Evolutionary conservation across 2,329 filamentous ascomycete genomes (phyloP), one percentile per base, ranked within the genome.

Genomic region (Penicillium sp.): DNA sequence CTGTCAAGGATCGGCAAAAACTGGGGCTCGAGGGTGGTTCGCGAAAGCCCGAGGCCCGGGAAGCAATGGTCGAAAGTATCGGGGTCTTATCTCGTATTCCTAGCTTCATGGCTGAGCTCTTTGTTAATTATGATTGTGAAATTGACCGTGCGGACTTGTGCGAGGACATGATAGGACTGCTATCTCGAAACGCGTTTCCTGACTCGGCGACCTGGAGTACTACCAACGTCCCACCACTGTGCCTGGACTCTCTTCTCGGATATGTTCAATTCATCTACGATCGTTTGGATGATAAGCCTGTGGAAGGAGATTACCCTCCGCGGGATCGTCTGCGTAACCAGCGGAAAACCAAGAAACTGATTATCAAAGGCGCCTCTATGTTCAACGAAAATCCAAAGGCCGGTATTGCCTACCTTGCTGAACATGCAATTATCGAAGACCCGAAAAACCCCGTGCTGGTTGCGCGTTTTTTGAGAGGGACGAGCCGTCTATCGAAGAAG

Each of bases 201-300:
- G 94, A 99, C 71, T 96, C 94, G 8, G 94, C 93, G 5, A 97
- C 92, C 5, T 99, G 94, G 94, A 99, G 95, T 72, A 99, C 94
- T 10, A 97, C 93, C 5, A 99, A 96, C 69, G 95, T 99, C 1
- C 94, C 94, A 14, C 94, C 94, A 0, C 79, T 99, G 2, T 99
- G 94, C 67, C 80, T 99, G 19, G 94, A 99, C 75, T 92, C 94
- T 9, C 79, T 99, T 10, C 80, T 99, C 21, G 88, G 91, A 14
- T 97, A 92, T 66, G 85, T 99, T 29, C 92, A 97, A 68, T 96
- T 91, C 61, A 88, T 99, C 61, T 89, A 91, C 1, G 92, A 96
- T 70, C 85, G 94, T 51, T 77, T 97, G 16, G 85, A 95, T 47
- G 85, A 94, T 49, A 78, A 85, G 23, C 85, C 90, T 0, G 71